Base-by-base conservation (phyloP, 495 filamentous ascomycete species). In the Hypoxylon lenormandii region DNA sequence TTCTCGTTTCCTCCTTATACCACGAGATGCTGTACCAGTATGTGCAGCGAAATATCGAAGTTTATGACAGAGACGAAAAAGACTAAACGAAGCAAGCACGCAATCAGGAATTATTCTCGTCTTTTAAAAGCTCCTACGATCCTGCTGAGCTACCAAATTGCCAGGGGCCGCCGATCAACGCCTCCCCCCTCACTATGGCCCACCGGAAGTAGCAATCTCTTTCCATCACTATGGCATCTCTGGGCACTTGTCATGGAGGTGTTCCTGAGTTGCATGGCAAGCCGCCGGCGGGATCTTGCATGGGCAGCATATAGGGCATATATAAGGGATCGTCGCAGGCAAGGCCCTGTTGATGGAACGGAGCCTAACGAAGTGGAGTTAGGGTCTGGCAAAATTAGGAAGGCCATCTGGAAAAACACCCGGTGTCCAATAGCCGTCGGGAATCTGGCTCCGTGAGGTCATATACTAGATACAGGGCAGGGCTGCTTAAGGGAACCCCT, bases 401-500 rank as follows among this genome's bases (percentile, higher is more conserved):
- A 40, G 22, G 26, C 40, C 45, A 69, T 74, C 69, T 72, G 72
- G 72, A 70, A 74, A 74, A 74, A 69, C 53, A 22, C 30, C 10
- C 50, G 5, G 26, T 50, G 65, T 45, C 59, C 68, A 63, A 72
- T 67, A 72, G 57, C 69, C 63, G 69, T 15, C 69, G 61, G 69
- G 63, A 59, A 49, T 48, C 38, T 59, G 22, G 47, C 37, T 67
- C 69, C 69, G 69, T 72, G 63, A 72, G 58, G 63, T 70, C 61
- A 70, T 70, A 46, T 37, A 46, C 40, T n/a, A 46, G 38, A 49
- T 15, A 54, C 47, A 15, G 49, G 8, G 22, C 47, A 15, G 49
- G 8, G 22, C 26, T 23, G 16, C 22, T 42, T 58, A 11, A 1
- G 48, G 26, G 53, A 51, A 58, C 47, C 60, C 48, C 53, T 67